Evolutionary conservation across 352 stramenopile genomes (phyloP).

Genomic region (Phytopythium vexans): DNA sequence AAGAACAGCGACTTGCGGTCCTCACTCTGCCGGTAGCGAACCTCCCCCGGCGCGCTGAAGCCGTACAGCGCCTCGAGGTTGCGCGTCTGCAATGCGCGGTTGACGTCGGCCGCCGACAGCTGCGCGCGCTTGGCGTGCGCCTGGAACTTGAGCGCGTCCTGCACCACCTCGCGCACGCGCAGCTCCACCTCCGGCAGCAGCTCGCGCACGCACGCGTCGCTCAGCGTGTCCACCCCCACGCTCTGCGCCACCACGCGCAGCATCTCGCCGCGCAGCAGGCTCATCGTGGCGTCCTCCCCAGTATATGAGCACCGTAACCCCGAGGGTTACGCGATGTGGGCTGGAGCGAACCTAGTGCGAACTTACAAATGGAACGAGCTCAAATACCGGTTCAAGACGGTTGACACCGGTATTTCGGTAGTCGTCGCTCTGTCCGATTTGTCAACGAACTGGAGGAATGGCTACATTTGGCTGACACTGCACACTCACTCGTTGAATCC

Average conservation of each 20-base stretch:
- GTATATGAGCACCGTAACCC: too few relatives aligned
- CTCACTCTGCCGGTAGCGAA: slow-evolving; percentile 62
- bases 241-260: slow-evolving; percentile 73
- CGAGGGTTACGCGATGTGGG: too few relatives aligned
- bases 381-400: neutral
- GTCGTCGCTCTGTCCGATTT: neutral
- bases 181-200: slow-evolving; percentile 79
- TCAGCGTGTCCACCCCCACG: slow-evolving; percentile 68
- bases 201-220: slow-evolving; percentile 56
- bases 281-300: slow-evolving; percentile 38
- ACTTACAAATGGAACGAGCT: neutral
- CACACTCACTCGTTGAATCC: too few relatives aligned
- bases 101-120: slow-evolving; percentile 65
- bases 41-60: slow-evolving; percentile 46
- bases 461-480: too few relatives aligned
- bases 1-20: slow-evolving; percentile 63
- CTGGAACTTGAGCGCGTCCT: slow-evolving; percentile 86
- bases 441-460: too few relatives aligned
- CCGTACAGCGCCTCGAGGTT: slow-evolving; percentile 80
- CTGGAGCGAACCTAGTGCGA: too few relatives aligned
- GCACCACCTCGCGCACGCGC: slow-evolving; percentile 75
- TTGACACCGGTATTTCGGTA: neutral
- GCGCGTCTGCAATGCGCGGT: slow-evolving; percentile 70
- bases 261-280: slow-evolving; percentile 63
- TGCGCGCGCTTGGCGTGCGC: slow-evolving; percentile 56